Percentiles rank a stretch among this genome's conserved stretches.
These are phyloP conservation scores for Thielaviopsis populi DNA, from an alignment of 2,329 filamentous ascomycete genomes.

Conservation along the genomic window DNA sequence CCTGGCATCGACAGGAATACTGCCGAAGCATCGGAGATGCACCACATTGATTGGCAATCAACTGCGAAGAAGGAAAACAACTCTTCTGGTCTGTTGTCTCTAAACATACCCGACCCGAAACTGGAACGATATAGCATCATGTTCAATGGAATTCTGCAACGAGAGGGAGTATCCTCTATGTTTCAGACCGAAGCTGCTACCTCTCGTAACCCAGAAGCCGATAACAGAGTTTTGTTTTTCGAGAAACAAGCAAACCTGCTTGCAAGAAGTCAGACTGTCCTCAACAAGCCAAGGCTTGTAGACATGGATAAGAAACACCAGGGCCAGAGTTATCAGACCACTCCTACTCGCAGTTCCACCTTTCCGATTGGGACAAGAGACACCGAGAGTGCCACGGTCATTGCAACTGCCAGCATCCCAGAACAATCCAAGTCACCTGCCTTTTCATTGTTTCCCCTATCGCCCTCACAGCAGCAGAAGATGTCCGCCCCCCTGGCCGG, in stretches of 20 bases:
- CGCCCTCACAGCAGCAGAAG: conserved; percentile 20
- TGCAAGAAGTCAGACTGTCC: conserved; percentile 42
- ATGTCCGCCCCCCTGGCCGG: neutral
- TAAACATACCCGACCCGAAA: conserved; percentile 65
- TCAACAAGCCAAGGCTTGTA: conserved; percentile 32
- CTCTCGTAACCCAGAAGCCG: neutral
- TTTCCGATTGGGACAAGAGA: conserved; percentile 8
- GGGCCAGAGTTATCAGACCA: neutral
- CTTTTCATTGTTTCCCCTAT: conserved; percentile 32
- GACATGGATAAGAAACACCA: conserved; percentile 15
- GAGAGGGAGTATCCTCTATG: conserved; percentile 16
- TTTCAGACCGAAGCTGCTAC: neutral
- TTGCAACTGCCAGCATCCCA: neutral
- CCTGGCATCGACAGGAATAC: neutral
- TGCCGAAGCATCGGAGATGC: neutral
- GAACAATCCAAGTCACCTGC: conserved; percentile 27
- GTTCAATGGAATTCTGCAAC: conserved; percentile 62
- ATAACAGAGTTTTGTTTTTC: conserved; percentile 12
- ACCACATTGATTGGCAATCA: neutral
- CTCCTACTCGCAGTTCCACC: conserved; percentile 14
- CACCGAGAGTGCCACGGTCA: neutral
- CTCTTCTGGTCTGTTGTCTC: conserved; percentile 40
- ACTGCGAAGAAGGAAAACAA: conserved; percentile 17
- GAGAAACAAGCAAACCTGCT: conserved; percentile 30
- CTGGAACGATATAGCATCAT: conserved; percentile 90